Percentiles rank a stretch among this genome's conserved stretches.
Evolutionary conservation across 202 grass and related monocot genomes (phyloP).

Genomic region (Elaeis oleifera): DNA sequence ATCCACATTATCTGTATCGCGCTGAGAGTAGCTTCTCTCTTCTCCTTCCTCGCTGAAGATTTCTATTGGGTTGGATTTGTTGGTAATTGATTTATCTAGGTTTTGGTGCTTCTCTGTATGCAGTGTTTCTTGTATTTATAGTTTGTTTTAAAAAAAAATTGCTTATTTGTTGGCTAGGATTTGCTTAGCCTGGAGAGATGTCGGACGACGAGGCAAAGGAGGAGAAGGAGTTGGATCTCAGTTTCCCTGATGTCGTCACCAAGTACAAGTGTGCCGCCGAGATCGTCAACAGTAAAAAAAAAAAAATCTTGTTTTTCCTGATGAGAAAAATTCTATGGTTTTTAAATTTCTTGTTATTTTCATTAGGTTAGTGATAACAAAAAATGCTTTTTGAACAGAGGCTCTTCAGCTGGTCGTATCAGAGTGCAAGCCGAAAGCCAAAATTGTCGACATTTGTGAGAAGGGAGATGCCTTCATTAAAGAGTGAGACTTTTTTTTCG

Average conservation of each 20-base stretch:
- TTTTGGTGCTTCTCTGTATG: too few relatives aligned
- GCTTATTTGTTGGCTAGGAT: too few relatives aligned
- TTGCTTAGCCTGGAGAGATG: background rate
- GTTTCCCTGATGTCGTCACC: conserved; percentile 82
- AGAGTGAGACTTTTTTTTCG: conserved; percentile 42
- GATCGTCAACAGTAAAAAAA: conserved; percentile 81
- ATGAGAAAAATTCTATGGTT: background rate
- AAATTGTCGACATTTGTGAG: conserved; percentile 92
- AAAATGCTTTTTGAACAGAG: conserved; percentile 41
- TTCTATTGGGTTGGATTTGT: too few relatives aligned
- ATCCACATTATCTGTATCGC: too few relatives aligned
- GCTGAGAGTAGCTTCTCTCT: too few relatives aligned
- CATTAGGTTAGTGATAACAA: background rate
- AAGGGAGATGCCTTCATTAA: conserved; percentile 79
- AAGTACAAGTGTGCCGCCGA: conserved; percentile 97
- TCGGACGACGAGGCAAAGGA: conserved; percentile 91
- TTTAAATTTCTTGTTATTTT: background rate
- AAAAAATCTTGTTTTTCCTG: background rate
- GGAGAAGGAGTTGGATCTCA: conserved; percentile 98
- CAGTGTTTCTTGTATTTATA: too few relatives aligned
- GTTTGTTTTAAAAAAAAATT: too few relatives aligned
- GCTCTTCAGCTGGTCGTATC: conserved; percentile 76
- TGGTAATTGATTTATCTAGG: too few relatives aligned
- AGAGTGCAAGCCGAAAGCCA: conserved; percentile 79
- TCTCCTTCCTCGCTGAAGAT: too few relatives aligned